Conservation (phyloP, 768 basidiomycete species). For the Royoungia palumana region DNA sequence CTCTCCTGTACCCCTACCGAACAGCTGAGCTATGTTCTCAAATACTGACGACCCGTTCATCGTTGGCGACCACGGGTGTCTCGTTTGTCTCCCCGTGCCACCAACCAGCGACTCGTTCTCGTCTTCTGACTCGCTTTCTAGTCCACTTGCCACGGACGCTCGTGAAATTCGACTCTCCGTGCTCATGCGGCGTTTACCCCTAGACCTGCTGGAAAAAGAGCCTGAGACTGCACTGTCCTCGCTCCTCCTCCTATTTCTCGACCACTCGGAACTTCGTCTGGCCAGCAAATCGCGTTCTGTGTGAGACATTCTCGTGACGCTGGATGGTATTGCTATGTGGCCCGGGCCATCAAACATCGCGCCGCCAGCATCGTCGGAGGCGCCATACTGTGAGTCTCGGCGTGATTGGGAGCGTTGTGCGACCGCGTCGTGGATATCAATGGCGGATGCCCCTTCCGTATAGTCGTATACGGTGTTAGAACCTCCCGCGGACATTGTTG, state of each 20-base stretch:
- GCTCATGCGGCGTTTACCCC: constrained; percentile 43
- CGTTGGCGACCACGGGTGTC: constrained; percentile 36
- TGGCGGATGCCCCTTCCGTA: constrained; percentile 79
- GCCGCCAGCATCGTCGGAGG: constrained; percentile 50
- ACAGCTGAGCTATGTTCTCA: constrained; percentile 65
- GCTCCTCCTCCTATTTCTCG: constrained; percentile 49
- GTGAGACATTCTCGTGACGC: constrained; percentile 76
- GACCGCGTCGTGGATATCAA: constrained; percentile 68
- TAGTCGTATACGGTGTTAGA: constrained; percentile 52
- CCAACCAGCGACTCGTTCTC: constrained; percentile 30
- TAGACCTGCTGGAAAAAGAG: constrained; percentile 30
- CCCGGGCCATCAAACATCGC: constrained; percentile 75
- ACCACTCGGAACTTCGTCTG: constrained; percentile 55
- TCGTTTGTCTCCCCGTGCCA: constrained; percentile 29
- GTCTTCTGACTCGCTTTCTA: constrained; percentile 38
- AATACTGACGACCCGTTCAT: constrained; percentile 47
- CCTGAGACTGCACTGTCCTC: constrained; percentile 32
- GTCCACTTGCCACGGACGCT: constrained; percentile 38
- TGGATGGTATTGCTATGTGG: constrained; percentile 67
- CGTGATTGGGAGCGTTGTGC: constrained; percentile 49
- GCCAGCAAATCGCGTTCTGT: constrained; percentile 39
- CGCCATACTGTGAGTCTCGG: constrained; percentile 63
- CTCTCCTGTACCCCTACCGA: constrained; percentile 49
- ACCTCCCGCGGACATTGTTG: constrained; percentile 15
- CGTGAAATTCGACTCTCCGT: constrained; percentile 38